These are phyloP conservation scores for Russula dissimulans DNA, from an alignment of 768 basidiomycete species.

Conservation along the genomic window DNA sequence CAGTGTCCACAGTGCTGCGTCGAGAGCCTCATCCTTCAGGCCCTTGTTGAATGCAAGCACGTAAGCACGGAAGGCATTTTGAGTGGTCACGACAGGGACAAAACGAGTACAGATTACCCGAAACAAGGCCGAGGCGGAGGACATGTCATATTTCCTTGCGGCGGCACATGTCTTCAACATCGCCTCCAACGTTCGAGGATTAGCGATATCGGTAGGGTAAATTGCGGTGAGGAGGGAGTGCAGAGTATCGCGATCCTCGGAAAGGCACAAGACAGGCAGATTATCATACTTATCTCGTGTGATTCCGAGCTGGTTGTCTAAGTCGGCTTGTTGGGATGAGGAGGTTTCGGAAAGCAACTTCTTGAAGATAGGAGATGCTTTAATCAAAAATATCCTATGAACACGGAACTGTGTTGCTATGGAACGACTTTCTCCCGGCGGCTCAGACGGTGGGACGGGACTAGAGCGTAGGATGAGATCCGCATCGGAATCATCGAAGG, in stretches of 20 bases:
- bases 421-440: not conserved
- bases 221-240: slow-evolving; percentile 8
- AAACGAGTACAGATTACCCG: not conserved
- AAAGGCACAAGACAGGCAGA: not conserved
- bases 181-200: slow-evolving; percentile 1
- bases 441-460: not conserved
- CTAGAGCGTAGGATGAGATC: slow-evolving; percentile 14
- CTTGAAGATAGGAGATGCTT: slow-evolving; percentile 3
- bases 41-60: not conserved
- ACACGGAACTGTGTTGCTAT: not conserved
- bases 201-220: slow-evolving; percentile 5
- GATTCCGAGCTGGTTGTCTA: not conserved
- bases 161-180: slow-evolving; percentile 4
- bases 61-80: slow-evolving; percentile 3
- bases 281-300: not conserved
- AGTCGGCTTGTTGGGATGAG: too few species aligned
- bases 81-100: not conserved
- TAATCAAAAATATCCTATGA: slow-evolving; percentile 1
- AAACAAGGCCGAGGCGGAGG: not conserved
- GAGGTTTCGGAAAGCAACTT: not conserved
- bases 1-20: not conserved
- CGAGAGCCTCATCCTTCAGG: not conserved
- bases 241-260: slow-evolving; percentile 5
- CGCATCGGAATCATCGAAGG: slow-evolving; percentile 41
- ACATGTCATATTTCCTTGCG: not conserved